Base-by-base conservation (phyloP, 2,329 filamentous ascomycete genomes). In the Xylariaceae sp. region DNA sequence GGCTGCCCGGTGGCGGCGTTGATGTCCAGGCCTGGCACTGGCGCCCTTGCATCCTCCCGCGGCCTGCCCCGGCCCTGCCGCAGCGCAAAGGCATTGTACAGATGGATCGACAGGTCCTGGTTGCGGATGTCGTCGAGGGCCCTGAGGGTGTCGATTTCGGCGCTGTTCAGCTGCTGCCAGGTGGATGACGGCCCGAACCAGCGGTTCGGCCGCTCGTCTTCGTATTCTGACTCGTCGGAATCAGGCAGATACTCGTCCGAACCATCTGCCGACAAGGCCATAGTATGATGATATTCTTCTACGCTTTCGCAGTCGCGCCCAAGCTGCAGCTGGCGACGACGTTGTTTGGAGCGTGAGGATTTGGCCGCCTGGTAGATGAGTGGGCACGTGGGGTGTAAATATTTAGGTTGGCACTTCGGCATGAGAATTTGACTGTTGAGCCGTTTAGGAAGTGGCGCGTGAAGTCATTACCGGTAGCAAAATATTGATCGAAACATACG, bases 21-120 rank as follows among this genome's bases (percentile, higher is more conserved):
- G 31, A 53, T 37, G 29, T 53, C 51, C 54, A 55, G 19, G 3
- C 43, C 45, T 23, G 52, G 32, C 7, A 44, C 39, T 12, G 48
- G 49, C n/a, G 31, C 40, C 19, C 24, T 26, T 17, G 17, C 26
- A 19, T 35, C 37, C 3, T 33, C 37, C 5, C 28, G 38, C 10
- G 35, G n/a, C 18, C 28, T 36, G 0, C 18, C 27, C 28, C 46
- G 39, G 13, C 69, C 61, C 22, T 63, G 60, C 55, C 81, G 87
- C 35, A 93, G 63, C 22, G 72, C 72, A 59, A 82, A 81, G 0
- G 81, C 70, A 56, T 92, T 86, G 61, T 85, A 94, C 5, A 95
- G 63, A 60, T 94, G 89, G 28, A 80, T 60, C 0, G 75, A 68
- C 9, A 95, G 62, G 52, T 95, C 80, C 33, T 71, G 65, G 24